These are phyloP conservation scores for Hemileccinum impolitum DNA, from an alignment of 768 basidiomycete genomes.

Conservation along the genomic window DNA sequence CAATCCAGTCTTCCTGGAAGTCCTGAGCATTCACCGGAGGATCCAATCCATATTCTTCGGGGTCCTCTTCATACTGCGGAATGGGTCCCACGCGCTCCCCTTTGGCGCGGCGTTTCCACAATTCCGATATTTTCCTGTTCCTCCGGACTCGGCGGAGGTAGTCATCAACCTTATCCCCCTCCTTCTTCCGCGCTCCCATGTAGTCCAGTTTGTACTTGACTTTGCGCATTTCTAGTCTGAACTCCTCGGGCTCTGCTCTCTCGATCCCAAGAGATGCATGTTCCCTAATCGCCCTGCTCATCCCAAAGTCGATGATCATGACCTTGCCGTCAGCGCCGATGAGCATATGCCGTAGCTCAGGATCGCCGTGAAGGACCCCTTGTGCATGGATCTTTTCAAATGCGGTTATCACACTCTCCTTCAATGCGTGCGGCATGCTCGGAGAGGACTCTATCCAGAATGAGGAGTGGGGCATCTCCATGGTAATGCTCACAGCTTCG, in stretches of 20 bases:
- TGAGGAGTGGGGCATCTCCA: constrained; percentile 53
- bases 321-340: constrained; percentile 52
- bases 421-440: constrained; percentile 53
- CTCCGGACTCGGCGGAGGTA: constrained; percentile 27
- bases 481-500: constrained; percentile 39
- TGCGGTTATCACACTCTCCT: constrained; percentile 49
- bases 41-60: constrained; percentile 31
- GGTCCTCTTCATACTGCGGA: constrained; percentile 27
- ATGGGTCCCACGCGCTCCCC: constrained; percentile 30
- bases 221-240: constrained; percentile 51
- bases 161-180: constrained; percentile 32
- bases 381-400: constrained; percentile 45
- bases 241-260: constrained; percentile 37
- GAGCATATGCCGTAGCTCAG: constrained; percentile 50
- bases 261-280: constrained; percentile 34
- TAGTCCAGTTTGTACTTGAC: constrained; percentile 55
- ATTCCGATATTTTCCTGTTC: constrained; percentile 26
- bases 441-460: constrained; percentile 63
- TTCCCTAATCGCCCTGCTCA: constrained; percentile 31
- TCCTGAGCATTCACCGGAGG: constrained; percentile 33
- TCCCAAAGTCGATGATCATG: constrained; percentile 54
- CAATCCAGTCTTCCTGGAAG: constrained; percentile 35
- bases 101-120: constrained; percentile 26
- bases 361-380: constrained; percentile 48
- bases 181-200: constrained; percentile 34